Conservation (phyloP, 495 filamentous ascomycete species). For the Neurospora hispaniola region DNA sequence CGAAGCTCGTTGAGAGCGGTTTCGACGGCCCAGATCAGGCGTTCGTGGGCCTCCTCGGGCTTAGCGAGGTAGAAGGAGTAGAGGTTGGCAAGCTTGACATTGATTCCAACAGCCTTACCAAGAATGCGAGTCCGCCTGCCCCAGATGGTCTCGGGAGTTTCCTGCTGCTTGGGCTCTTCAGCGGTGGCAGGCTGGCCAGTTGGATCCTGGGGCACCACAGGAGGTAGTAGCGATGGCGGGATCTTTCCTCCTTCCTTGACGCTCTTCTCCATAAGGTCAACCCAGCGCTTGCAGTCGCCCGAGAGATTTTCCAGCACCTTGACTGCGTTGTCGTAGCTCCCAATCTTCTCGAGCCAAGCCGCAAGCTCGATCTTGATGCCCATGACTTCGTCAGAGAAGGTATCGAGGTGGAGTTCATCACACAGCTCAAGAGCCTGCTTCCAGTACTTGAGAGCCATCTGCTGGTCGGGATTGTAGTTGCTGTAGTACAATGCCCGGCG, state of each 20-base stretch:
- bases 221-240: slow-evolving; percentile 1
- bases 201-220: slow-evolving; percentile 12
- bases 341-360: slow-evolving; percentile 63
- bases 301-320: slow-evolving; percentile 62
- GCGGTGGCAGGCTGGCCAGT: slow-evolving; percentile 4
- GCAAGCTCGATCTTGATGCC: slow-evolving; percentile 80
- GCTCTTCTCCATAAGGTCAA: slow-evolving; percentile 46
- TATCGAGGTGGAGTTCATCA: slow-evolving; percentile 64
- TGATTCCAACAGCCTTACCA: slow-evolving; percentile 59
- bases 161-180: slow-evolving; percentile 13
- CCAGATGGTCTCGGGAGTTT: slow-evolving; percentile 37
- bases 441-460: slow-evolving; percentile 71
- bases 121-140: slow-evolving; percentile 59
- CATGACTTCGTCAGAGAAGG: slow-evolving; percentile 78
- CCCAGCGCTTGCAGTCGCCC: slow-evolving; percentile 49
- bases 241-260: slow-evolving; percentile 30
- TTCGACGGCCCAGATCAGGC: slow-evolving; percentile 73
- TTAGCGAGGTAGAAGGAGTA: slow-evolving; percentile 51
- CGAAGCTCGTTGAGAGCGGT: slow-evolving; percentile 63
- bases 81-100: slow-evolving; percentile 72
- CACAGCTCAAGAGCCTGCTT: slow-evolving; percentile 61
- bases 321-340: slow-evolving; percentile 52
- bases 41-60: slow-evolving; percentile 54
- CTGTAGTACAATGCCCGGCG: slow-evolving; percentile 83
- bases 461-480: slow-evolving; percentile 59